Evolutionary conservation across 352 stramenopile genomes (phyloP).

Genomic region (Phytophthora cactorum): DNA sequence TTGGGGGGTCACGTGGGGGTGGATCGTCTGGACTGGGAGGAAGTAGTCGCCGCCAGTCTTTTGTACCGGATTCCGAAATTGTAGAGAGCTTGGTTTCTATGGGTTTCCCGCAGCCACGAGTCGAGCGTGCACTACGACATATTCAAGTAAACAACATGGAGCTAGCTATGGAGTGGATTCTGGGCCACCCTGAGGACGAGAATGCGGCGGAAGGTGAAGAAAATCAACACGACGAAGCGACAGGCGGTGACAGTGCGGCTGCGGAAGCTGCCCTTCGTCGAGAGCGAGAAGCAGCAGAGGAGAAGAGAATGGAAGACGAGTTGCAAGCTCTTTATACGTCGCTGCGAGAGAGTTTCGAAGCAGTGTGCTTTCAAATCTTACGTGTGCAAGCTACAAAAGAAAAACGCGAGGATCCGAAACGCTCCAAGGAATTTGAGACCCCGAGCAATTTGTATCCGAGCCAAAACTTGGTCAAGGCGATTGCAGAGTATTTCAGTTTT

Average conservation of each 20-base stretch:
- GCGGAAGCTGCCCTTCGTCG: slow-evolving; percentile 8
- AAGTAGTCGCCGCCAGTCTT: slow-evolving; percentile 53
- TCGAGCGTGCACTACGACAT: slow-evolving; percentile 90
- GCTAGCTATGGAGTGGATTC: slow-evolving; percentile 96
- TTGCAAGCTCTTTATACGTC: slow-evolving; percentile 59
- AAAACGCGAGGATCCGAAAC: slow-evolving; percentile 13
- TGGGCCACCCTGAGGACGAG: slow-evolving; percentile 90
- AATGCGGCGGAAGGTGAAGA: slow-evolving; percentile 35
- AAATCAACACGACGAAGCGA: slow-evolving; percentile 32
- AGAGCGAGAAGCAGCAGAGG: slow-evolving; percentile 31
- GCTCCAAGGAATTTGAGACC: slow-evolving; percentile 9
- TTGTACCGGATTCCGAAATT: slow-evolving; percentile 91
- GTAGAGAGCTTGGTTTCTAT: slow-evolving; percentile 95
- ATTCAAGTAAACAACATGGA: slow-evolving; percentile 93
- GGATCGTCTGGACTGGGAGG: slow-evolving; percentile 22
- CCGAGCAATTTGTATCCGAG: slow-evolving; percentile 37
- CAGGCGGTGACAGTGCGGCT: slow-evolving; percentile 26
- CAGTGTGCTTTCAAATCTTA: slow-evolving; percentile 70
- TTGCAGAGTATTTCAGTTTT: slow-evolving; percentile 76
- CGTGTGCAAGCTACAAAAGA: slow-evolving; percentile 45
- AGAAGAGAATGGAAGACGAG: slow-evolving; percentile 51
- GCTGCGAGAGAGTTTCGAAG: slow-evolving; percentile 69
- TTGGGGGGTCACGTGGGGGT: slow-evolving; percentile 38
- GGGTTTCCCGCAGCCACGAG: slow-evolving; percentile 93
- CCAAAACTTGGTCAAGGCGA: slow-evolving; percentile 58